Evolutionary conservation across 345 rosid genomes (phyloP).

Genomic region (Lenwebbia sp.): DNA sequence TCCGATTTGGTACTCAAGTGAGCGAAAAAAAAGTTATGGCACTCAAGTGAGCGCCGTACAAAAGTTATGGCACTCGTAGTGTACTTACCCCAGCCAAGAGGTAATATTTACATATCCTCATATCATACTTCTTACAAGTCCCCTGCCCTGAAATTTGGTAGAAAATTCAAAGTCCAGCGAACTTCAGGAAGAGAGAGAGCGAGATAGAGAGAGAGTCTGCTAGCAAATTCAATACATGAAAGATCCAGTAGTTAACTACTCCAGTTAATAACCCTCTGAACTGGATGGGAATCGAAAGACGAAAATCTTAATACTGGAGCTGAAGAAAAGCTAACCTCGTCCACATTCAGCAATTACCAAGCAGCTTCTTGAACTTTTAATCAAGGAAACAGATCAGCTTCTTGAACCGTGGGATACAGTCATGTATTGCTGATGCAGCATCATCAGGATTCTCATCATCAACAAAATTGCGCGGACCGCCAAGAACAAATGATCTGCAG

Average conservation of each 20-base stretch:
- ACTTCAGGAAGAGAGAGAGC: not conserved
- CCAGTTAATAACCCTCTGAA: no score
- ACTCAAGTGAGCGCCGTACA: no score
- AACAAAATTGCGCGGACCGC: not conserved
- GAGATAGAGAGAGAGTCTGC: not conserved
- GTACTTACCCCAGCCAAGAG: no score
- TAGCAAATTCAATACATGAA: no score
- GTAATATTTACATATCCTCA: no score
- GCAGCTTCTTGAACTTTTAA: not conserved
- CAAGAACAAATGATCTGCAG: not conserved
- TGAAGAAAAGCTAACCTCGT: not conserved
- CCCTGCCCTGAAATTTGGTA: not conserved
- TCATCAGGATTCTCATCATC: constrained; percentile 72
- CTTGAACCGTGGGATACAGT: constrained; percentile 4
- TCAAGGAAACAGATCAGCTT: not conserved
- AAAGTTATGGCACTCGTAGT: no score
- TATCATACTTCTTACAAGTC: not conserved
- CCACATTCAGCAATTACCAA: not conserved
- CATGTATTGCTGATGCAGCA: constrained; percentile 68
- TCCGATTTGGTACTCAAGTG: no score
- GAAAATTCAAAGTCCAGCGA: not conserved
- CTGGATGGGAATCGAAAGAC: not conserved
- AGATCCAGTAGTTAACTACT: no score
- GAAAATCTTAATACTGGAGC: not conserved
- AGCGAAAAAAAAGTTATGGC: no score